Evolutionary conservation across 176 grass and related monocot species (phyloP).

Genomic region (Coix lacrymajobi): DNA sequence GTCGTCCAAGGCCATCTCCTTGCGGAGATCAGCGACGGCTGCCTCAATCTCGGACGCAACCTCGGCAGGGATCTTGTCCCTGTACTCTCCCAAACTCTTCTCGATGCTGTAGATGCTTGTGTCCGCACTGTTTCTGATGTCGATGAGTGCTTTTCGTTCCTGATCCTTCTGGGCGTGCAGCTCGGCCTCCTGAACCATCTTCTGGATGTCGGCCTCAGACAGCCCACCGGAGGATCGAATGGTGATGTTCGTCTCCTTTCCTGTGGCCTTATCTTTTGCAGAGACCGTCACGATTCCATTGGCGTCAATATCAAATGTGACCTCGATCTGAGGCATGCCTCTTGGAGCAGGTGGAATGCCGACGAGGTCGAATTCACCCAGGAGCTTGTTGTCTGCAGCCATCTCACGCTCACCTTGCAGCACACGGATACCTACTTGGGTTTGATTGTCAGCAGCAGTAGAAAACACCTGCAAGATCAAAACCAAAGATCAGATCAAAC

Average conservation of each 20-base stretch:
- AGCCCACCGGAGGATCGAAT: conserved; percentile 8
- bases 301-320: background rate
- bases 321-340: conserved; percentile 24
- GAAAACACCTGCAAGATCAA: conserved; percentile 2
- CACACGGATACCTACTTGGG: conserved; percentile 18
- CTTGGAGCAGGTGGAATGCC: conserved; percentile 15
- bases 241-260: conserved; percentile 21
- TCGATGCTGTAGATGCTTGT: conserved; percentile 4
- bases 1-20: background rate
- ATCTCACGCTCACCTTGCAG: conserved; percentile 23
- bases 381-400: conserved; percentile 23
- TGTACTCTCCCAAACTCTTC: conserved; percentile 18
- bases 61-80: conserved; percentile 11
- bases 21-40: background rate
- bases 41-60: background rate
- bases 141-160: conserved; percentile 13
- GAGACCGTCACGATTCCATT: conserved; percentile 11
- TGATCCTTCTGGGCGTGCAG: conserved; percentile 20
- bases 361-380: conserved; percentile 15
- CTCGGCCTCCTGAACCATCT: conserved; percentile 27
- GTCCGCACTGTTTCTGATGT: conserved; percentile 23
- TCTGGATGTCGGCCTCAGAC: conserved; percentile 11
- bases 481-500: background rate
- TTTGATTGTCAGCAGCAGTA: conserved; percentile 27
- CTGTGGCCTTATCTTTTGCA: conserved; percentile 17